phyloP scores from a whole-genome alignment of 768 basidiomycete species.

The Calvatia gigantea region DNA sequence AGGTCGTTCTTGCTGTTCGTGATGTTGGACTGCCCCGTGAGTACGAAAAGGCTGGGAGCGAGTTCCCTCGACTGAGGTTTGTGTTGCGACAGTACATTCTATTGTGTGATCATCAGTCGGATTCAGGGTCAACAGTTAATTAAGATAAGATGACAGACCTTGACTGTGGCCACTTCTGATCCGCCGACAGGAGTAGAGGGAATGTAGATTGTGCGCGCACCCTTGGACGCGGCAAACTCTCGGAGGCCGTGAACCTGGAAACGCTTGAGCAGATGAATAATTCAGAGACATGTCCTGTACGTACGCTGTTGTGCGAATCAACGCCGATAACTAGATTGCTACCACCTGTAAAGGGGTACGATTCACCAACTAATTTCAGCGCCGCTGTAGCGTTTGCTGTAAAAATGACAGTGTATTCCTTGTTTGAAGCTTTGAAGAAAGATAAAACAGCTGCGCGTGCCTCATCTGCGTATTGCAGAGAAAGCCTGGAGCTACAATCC shows the following conservation, averaged over 20 bases:
- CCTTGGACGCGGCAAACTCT: conserved; percentile 56
- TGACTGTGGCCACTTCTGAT: conserved; percentile 51
- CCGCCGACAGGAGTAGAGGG: conserved; percentile 63
- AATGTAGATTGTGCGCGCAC: conserved; percentile 62
- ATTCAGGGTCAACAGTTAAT: background rate
- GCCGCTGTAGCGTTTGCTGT: conserved; percentile 79
- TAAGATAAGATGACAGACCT: conserved; percentile 40
- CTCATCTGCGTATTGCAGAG: conserved; percentile 60
- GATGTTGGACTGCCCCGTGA: conserved; percentile 82
- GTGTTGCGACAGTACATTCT: conserved; percentile 55
- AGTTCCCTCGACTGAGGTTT: conserved; percentile 41
- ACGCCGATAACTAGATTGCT: conserved; percentile 63
- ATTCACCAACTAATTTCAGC: conserved; percentile 78
- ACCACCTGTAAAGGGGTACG: conserved; percentile 64
- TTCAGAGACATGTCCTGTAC: conserved; percentile 11
- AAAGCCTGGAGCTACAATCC: conserved; percentile 59
- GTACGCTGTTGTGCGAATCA: conserved; percentile 81
- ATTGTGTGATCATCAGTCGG: conserved; percentile 4
- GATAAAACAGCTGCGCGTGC: conserved; percentile 71
- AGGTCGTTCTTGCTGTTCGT: conserved; percentile 71
- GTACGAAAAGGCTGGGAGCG: conserved; percentile 61
- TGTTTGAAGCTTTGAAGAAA: conserved; percentile 69
- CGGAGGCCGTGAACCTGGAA: conserved; percentile 65
- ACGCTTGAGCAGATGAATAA: conserved; percentile 1
- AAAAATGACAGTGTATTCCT: conserved; percentile 78